Base-by-base conservation (phyloP, 176 grass and related monocot species). In the Pharus latifolius region DNA sequence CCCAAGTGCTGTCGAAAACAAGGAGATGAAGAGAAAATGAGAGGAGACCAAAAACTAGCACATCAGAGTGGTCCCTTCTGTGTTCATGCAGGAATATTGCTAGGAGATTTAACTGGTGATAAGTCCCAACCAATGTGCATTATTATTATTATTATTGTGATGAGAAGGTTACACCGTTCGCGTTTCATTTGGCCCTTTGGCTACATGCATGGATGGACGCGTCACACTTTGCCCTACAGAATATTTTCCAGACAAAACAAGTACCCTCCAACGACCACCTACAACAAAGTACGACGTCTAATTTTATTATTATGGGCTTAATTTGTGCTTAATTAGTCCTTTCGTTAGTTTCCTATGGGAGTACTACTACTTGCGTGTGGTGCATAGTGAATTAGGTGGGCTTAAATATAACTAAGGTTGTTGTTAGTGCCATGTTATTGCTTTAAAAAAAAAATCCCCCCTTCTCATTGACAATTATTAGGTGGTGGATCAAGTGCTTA, bases 241-340 rank as follows among this genome's bases (percentile, higher is more conserved):
- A 81, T 81, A 76, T 86, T 71, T 57, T 50, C 49, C 18, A 40
- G 32, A 40, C 55, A 54, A 61, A 80, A 76, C 83, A 86, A 58
- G 77, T 76, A 86, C 83, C 65, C 77, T 76, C 65, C 83, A 81
- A 76, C 83, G 56, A 81, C 75, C 83, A 19, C 71, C 8, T 5
- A 4, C 35, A 38, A 38, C 35, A 5, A 38, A n/a, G n/a, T n/a
- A n/a, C n/a, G n/a, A n/a, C n/a, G n/a, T n/a, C n/a, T 49, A 29
- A 34, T 26, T 25, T 24, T 46, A 77, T 59, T 43, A 47, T 68
- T 54, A 27, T 43, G 35, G 57, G 15, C 23, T 33, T n/a, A n/a
- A n/a, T n/a, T 17, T 67, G 27, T 18, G 24, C 43, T 45, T 25
- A 14, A 43, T 32, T 56, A 18, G 9, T n/a, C n/a, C n/a, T n/a